Evolutionary conservation across 495 filamentous ascomycete species (phyloP).

Genomic region (Penicillium egyptiacum): DNA sequence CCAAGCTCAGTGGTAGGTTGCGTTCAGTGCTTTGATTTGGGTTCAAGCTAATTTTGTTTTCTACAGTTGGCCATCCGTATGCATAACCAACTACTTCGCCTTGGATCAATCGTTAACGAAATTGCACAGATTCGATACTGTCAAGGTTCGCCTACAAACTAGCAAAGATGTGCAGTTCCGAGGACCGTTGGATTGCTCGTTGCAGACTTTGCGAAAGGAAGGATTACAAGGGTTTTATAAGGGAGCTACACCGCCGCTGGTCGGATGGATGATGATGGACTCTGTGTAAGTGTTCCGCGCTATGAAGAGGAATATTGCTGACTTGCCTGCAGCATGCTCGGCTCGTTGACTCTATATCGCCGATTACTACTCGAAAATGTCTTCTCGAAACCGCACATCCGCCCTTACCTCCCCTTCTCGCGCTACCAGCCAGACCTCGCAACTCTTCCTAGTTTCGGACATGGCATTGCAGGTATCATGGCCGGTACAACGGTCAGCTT

Average conservation of each 20-base stretch:
- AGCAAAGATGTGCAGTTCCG: constrained; percentile 70
- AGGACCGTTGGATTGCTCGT: constrained; percentile 83
- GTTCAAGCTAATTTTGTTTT: constrained; percentile 17
- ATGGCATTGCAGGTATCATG: constrained; percentile 82
- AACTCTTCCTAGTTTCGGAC: constrained; percentile 73
- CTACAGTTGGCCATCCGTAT: constrained; percentile 65
- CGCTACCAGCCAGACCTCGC: constrained; percentile 31
- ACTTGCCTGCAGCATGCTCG: constrained; percentile 68
- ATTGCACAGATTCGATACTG: constrained; percentile 73
- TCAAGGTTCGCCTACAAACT: constrained; percentile 96
- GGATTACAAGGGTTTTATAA: constrained; percentile 82
- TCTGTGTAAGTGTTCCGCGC: constrained; percentile 54
- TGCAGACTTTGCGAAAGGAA: constrained; percentile 78
- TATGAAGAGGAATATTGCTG: neutral
- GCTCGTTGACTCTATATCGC: constrained; percentile 85
- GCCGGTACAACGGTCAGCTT: constrained; percentile 89
- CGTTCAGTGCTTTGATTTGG: neutral
- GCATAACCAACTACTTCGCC: constrained; percentile 19
- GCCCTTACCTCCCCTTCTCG: constrained; percentile 36
- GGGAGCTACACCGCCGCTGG: constrained; percentile 80
- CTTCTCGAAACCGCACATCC: constrained; percentile 60
- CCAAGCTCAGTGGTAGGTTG: constrained; percentile 77
- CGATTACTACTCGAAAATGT: constrained; percentile 74
- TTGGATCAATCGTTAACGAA: neutral
- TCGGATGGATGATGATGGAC: constrained; percentile 99